Percentiles rank a stretch among this genome's conserved stretches.
Conservation (phyloP, 495 filamentous ascomycete species). For the Diplogelasinospora grovesii region DNA sequence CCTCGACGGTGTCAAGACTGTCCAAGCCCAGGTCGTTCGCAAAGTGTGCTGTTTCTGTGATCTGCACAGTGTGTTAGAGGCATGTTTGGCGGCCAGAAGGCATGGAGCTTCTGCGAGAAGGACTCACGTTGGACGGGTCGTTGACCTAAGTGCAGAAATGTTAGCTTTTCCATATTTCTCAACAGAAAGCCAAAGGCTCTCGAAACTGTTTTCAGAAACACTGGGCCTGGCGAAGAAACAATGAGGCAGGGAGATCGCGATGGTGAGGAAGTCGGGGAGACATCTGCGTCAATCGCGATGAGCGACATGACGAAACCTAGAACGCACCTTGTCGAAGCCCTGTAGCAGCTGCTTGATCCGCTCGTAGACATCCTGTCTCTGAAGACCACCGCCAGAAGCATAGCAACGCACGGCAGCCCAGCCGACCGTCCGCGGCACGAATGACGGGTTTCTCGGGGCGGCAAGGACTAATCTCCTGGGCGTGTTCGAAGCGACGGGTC, state of each 20-base stretch:
- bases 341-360: constrained; percentile 88
- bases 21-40: constrained; percentile 92
- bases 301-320: too few species aligned
- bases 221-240: too few species aligned
- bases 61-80: too few species aligned
- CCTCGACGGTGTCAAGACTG: constrained; percentile 96
- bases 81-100: too few species aligned
- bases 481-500: constrained; percentile 51
- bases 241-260: too few species aligned
- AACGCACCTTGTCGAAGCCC: constrained; percentile 92
- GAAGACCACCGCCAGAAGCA: constrained; percentile 69
- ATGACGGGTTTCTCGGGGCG: constrained; percentile 30
- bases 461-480: constrained; percentile 48
- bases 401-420: constrained; percentile 70
- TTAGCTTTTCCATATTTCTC: constrained; percentile 7
- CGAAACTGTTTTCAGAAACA: too few species aligned
- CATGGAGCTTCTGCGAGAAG: not conserved
- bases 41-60: constrained; percentile 78
- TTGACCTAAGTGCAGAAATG: constrained; percentile 51
- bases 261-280: too few species aligned
- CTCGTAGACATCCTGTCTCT: constrained; percentile 79
- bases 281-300: too few species aligned
- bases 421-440: constrained; percentile 42
- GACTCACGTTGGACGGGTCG: constrained; percentile 66
- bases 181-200: too few species aligned